Base-by-base conservation (phyloP, 805 yeast species). In the Wickerhamiella hasegawae region DNA sequence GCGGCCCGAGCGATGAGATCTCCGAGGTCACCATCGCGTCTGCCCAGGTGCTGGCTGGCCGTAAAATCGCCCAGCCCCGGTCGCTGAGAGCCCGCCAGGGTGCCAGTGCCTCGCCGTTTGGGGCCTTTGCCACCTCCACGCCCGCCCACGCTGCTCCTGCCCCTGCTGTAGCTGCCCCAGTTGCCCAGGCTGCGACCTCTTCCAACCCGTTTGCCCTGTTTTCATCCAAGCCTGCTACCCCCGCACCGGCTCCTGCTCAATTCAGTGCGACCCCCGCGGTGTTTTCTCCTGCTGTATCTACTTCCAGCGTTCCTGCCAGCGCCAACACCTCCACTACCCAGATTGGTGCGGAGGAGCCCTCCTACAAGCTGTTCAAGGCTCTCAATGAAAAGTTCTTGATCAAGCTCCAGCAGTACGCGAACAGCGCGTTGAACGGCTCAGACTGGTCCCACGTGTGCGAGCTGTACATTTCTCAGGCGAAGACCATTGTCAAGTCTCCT, bases 31-130 rank as follows among this genome's bases (percentile, higher is more conserved):
- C 20, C 6, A 12, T 8, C n/a, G 90, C 93, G 0, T 63, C 79
- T 1, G 62, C 68, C 3, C 72, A 65, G 4, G 73, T 71, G 4
- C 54, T 83, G 67, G 69, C 83, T 19, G 65, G 59, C 37, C 64
- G 95, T 48, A 77, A 73, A 59, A 78, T 81, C 38, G 67, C 80
- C 19, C 62, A 67, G 48, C 42, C 51, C 21, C 42, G 49, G 12
- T 19, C 44, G 26, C n/a, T n/a, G n/a, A 15, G 31, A 36, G 40
- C 14, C 29, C 33, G 33, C 15, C 16, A 4, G 4, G 22, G 39
- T 17, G 40, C 38, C 12, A 26, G 42, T 25, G 26, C 40, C 11
- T 34, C 34, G 19, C 40, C 43, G 18, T 38, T 37, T 35, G 40
- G 40, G 2, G 23, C n/a, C 15, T 21, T 40, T 10, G 35, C 31